Conservation (phyloP, 2,329 filamentous ascomycete species). For the Microsporum canis region DNA sequence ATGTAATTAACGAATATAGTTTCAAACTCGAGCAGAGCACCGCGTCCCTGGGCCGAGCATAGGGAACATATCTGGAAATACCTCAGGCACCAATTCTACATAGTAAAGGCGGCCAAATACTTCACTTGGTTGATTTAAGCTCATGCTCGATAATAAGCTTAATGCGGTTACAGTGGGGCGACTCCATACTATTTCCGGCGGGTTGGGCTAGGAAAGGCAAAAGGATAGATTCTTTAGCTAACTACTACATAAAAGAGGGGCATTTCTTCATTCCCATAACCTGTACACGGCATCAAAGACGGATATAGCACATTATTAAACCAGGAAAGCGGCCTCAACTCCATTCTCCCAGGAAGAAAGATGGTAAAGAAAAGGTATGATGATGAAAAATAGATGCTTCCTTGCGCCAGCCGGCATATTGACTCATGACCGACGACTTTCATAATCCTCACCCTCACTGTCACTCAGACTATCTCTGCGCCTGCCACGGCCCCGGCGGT, state of each 20-base stretch:
- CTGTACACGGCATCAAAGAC: background rate
- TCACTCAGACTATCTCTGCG: slow-evolving; percentile 45
- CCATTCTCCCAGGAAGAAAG: background rate
- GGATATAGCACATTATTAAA: background rate
- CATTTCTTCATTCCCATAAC: background rate
- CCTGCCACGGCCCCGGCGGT: slow-evolving; percentile 30
- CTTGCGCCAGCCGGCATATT: background rate
- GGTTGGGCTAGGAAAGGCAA: background rate
- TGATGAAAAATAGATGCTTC: background rate
- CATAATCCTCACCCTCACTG: slow-evolving; percentile 34
- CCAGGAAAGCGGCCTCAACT: background rate
- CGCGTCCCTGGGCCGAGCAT: too few relatives aligned
- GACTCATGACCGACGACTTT: slow-evolving; percentile 18
- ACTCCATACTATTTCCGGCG: background rate
- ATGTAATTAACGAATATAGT: too few relatives aligned
- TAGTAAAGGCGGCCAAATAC: background rate
- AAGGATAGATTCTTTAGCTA: background rate
- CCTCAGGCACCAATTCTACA: background rate
- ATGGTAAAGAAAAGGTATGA: background rate
- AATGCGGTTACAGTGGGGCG: background rate
- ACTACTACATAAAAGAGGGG: background rate
- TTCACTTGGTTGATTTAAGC: background rate
- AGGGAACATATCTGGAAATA: background rate
- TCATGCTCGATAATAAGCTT: background rate
- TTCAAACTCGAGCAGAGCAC: too few relatives aligned